A percentile compares a stretch with the other conserved stretches of the same genome.
Evolutionary conservation across 2,329 filamentous ascomycete species (phyloP).

Genomic region (Diplodia scrobiculata): DNA sequence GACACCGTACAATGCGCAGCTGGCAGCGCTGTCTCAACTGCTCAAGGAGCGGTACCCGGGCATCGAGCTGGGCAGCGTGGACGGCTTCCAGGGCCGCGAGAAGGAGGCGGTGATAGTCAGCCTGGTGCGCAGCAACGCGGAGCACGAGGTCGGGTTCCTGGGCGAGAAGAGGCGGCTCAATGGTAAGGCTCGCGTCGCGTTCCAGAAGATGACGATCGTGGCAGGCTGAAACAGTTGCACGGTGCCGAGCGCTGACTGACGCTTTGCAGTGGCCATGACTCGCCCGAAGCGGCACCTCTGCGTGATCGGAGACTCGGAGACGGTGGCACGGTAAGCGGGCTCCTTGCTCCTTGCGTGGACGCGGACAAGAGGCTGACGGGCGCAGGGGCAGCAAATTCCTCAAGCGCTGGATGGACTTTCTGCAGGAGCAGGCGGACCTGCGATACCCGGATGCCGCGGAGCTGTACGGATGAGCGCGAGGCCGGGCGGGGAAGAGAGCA

Average conservation of each 20-base stretch:
- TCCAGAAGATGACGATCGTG: slow-evolving; percentile 26
- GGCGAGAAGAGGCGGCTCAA: slow-evolving; percentile 90
- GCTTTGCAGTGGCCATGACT: slow-evolving; percentile 82
- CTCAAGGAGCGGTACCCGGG: slow-evolving; percentile 80
- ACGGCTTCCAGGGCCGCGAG: slow-evolving; percentile 95
- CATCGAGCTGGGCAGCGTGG: slow-evolving; percentile 92
- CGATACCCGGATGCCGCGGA: slow-evolving; percentile 74
- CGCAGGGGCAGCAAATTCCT: slow-evolving; percentile 79
- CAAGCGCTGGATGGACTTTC: slow-evolving; percentile 84
- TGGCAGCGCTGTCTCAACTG: slow-evolving; percentile 72
- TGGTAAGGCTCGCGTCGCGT: slow-evolving; percentile 59
- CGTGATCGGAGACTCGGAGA: slow-evolving; percentile 91
- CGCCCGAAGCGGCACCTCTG: slow-evolving; percentile 87
- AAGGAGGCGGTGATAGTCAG: slow-evolving; percentile 94
- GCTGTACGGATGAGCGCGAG: slow-evolving; percentile 38
- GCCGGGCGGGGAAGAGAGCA: neutral
- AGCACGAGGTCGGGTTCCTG: slow-evolving; percentile 88
- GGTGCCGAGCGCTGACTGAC: slow-evolving; percentile 24
- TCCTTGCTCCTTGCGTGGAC: slow-evolving; percentile 41
- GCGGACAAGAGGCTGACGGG: neutral
- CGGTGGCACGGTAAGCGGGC: slow-evolving; percentile 72
- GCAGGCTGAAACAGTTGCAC: slow-evolving; percentile 14
- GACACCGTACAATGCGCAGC: slow-evolving; percentile 94
- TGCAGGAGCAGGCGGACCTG: slow-evolving; percentile 87
- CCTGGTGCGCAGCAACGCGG: slow-evolving; percentile 86